A percentile compares a stretch with the other conserved stretches of the same genome.
Evolutionary conservation across 2,329 filamentous ascomycete genomes (phyloP).

Genomic region (Huntiella abstrusa): DNA sequence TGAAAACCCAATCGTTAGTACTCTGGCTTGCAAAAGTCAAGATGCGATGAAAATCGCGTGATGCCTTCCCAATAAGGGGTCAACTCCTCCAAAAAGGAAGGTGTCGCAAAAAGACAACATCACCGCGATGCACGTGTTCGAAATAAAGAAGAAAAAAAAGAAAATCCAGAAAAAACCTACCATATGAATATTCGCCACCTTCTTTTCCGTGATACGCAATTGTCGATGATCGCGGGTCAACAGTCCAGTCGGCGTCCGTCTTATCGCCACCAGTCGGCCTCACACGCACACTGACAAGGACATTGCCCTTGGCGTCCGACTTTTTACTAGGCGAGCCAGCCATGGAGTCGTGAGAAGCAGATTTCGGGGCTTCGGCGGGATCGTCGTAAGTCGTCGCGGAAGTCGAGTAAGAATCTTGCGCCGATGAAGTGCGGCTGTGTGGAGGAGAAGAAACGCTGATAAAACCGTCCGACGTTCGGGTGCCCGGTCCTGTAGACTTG

Average conservation of each 20-base stretch:
- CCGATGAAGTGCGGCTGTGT: constrained; percentile 79
- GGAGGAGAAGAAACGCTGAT: constrained; percentile 65
- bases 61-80: neutral
- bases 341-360: constrained; percentile 16
- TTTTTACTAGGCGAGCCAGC: constrained; percentile 26
- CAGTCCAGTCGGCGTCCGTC: constrained; percentile 71
- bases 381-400: constrained; percentile 82
- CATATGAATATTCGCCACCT: constrained; percentile 81
- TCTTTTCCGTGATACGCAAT: constrained; percentile 77
- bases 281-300: constrained; percentile 85
- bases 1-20: neutral
- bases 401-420: constrained; percentile 80
- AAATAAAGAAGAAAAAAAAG: neutral
- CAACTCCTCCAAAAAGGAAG: neutral
- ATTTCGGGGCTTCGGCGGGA: constrained; percentile 34
- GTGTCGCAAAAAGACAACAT: neutral
- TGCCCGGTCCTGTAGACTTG: constrained; percentile 46
- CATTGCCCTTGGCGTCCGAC: constrained; percentile 72
- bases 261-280: constrained; percentile 55
- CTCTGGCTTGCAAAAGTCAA: neutral
- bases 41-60: neutral
- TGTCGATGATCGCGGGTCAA: constrained; percentile 66
- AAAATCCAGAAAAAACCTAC: constrained; percentile 30
- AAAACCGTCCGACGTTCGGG: constrained; percentile 53
- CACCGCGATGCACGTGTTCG: neutral